A percentile compares a stretch with the other conserved stretches of the same genome.
Evolutionary conservation across 345 rosid genomes (phyloP).

Genomic region (Erodium maritimum): DNA sequence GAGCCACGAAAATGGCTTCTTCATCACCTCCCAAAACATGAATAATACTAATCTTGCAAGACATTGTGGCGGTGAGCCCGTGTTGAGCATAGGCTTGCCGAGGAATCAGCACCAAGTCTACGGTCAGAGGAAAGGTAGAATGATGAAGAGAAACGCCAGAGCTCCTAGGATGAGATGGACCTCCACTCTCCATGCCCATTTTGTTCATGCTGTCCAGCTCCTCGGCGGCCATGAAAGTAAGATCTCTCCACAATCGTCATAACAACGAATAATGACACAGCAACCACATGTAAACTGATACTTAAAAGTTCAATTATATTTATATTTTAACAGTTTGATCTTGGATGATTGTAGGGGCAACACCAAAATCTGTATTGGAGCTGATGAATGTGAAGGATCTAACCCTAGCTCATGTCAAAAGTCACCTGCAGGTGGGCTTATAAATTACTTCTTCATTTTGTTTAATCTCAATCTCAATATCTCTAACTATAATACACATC

Average conservation of each 20-base stretch:
- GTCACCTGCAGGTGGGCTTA: slow-evolving; percentile 62
- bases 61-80: slow-evolving; percentile 13
- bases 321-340: not conserved
- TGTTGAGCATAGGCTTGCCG: slow-evolving; percentile 22
- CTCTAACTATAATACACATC: not conserved
- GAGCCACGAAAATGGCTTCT: slow-evolving; percentile 62
- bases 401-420: slow-evolving; percentile 94
- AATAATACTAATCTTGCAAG: not conserved
- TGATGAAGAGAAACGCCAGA: slow-evolving; percentile 49
- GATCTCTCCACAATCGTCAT: too few species aligned
- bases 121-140: slow-evolving; percentile 45
- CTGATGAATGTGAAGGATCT: slow-evolving; percentile 90
- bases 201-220: slow-evolving; percentile 81
- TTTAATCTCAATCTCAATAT: not conserved
- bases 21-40: too few species aligned
- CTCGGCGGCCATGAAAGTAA: slow-evolving; percentile 93
- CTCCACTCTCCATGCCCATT: slow-evolving; percentile 76
- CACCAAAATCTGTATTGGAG: slow-evolving; percentile 85
- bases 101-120: slow-evolving; percentile 56
- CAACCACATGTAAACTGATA: too few species aligned
- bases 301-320: not conserved
- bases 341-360: slow-evolving; percentile 43
- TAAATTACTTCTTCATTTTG: slow-evolving; percentile 13
- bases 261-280: too few species aligned
- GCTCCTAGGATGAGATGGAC: slow-evolving; percentile 98